Conservation (phyloP, 164 flowering plant species). For the Warburgia ugandensis region DNA sequence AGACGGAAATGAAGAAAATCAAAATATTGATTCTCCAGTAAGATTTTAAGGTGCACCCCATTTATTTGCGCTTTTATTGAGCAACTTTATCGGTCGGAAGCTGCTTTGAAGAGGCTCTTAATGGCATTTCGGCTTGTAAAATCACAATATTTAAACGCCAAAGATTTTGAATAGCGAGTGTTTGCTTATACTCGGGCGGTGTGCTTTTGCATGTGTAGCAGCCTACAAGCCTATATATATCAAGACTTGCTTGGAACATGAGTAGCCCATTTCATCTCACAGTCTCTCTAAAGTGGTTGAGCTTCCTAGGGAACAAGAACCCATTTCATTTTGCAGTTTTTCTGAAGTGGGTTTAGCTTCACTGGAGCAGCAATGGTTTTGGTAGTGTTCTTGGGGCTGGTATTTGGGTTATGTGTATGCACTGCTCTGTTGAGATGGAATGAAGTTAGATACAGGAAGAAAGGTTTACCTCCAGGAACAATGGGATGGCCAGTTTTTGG, state of each 20-base stretch:
- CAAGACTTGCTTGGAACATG: constrained; percentile 4
- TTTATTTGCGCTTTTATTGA: no score
- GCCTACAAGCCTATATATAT: constrained; percentile 32
- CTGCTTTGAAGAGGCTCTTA: no score
- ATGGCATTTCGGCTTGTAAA: no score
- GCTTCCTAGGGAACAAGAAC: constrained; percentile 24
- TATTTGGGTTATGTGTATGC: constrained; percentile 40
- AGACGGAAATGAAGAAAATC: no score
- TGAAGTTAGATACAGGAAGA: constrained; percentile 68
- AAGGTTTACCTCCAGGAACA: constrained; percentile 89
- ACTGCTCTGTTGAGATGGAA: constrained; percentile 70
- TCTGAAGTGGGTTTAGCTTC: constrained; percentile 19
- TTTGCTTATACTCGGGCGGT: no score
- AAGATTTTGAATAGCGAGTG: no score
- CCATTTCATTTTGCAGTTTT: constrained; percentile 11
- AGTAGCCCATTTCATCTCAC: not conserved
- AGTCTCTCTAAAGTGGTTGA: constrained; percentile 17
- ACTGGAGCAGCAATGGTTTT: constrained; percentile 52
- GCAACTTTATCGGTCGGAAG: no score
- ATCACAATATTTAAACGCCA: no score
- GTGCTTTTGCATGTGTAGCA: no score
- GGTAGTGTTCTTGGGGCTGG: constrained; percentile 25
- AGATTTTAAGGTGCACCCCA: no score
- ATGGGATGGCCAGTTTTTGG: constrained; percentile 99
- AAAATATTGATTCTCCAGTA: no score